Conservation (phyloP, 2,329 filamentous ascomycete genomes). For the Bipolaris zeicola region DNA sequence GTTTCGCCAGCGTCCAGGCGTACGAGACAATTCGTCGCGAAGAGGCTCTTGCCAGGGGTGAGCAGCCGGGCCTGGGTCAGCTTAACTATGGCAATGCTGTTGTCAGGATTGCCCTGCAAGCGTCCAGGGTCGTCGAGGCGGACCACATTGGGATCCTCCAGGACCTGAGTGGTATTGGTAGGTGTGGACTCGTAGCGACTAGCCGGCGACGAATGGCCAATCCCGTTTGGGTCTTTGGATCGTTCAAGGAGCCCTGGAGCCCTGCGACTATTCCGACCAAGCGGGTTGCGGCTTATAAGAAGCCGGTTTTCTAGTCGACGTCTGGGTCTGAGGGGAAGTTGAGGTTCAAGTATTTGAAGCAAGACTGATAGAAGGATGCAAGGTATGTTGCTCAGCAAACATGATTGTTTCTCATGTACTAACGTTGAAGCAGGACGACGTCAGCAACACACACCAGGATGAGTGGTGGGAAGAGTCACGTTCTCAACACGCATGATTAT, state of each 20-base stretch:
- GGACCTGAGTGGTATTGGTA: slow-evolving; percentile 7
- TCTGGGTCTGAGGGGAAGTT: not conserved
- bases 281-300: slow-evolving; percentile 5
- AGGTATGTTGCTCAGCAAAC: not conserved
- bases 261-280: slow-evolving; percentile 3
- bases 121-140: slow-evolving; percentile 2
- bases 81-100: slow-evolving; percentile 20
- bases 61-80: slow-evolving; percentile 7
- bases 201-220: not conserved
- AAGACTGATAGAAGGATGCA: not conserved
- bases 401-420: not conserved
- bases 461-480: not conserved
- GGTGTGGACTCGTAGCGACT: not conserved
- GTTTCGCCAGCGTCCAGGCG: slow-evolving; percentile 18
- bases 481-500: not conserved
- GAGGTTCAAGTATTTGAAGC: not conserved
- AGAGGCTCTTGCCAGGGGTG: not conserved
- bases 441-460: not conserved
- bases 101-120: slow-evolving; percentile 16
- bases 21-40: slow-evolving; percentile 15
- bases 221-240: slow-evolving; percentile 13
- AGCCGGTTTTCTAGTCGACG: not conserved
- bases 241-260: slow-evolving; percentile 10
- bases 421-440: too few relatives aligned
- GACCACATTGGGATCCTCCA: slow-evolving; percentile 16